Evolutionary conservation across 2,329 filamentous ascomycete species (phyloP).

Genomic region (Chaetomium olivaceum): DNA sequence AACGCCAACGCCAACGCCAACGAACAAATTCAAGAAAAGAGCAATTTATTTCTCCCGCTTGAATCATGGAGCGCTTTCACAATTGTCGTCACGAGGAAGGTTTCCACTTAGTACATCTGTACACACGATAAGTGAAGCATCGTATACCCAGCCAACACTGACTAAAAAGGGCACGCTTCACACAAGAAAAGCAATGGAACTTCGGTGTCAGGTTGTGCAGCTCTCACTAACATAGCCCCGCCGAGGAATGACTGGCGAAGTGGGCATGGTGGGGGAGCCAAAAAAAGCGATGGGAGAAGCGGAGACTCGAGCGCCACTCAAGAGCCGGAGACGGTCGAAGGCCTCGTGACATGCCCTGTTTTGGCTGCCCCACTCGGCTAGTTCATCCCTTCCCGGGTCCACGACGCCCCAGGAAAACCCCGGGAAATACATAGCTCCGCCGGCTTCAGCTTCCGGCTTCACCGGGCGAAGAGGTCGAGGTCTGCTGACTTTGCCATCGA

Average conservation of each 20-base stretch:
- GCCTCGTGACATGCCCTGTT: constrained; percentile 29
- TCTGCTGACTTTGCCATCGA: not conserved
- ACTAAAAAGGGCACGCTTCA: too few species aligned
- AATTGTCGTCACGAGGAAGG: not conserved
- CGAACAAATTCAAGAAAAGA: not conserved
- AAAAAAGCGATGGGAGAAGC: not conserved
- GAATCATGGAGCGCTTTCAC: not conserved
- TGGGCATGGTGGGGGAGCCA: not conserved
- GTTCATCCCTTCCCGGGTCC: not conserved
- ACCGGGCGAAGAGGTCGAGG: not conserved
- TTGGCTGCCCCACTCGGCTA: constrained; percentile 15
- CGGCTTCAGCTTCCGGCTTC: constrained; percentile 29
- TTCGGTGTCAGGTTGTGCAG: not conserved
- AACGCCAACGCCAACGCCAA: too few species aligned
- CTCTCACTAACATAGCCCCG: too few species aligned
- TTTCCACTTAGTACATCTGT: not conserved
- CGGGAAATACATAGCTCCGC: constrained; percentile 24
- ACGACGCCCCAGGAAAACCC: constrained; percentile 19
- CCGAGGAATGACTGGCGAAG: not conserved
- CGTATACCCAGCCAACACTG: not conserved
- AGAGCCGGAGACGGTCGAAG: not conserved
- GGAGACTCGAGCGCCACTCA: not conserved
- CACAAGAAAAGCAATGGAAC: not conserved
- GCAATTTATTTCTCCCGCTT: not conserved
- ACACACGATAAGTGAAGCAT: not conserved